Evolutionary conservation across 2,329 filamentous ascomycete species (phyloP), one percentile per base, ranked within the genome.

Genomic region (Fusarium piperis): DNA sequence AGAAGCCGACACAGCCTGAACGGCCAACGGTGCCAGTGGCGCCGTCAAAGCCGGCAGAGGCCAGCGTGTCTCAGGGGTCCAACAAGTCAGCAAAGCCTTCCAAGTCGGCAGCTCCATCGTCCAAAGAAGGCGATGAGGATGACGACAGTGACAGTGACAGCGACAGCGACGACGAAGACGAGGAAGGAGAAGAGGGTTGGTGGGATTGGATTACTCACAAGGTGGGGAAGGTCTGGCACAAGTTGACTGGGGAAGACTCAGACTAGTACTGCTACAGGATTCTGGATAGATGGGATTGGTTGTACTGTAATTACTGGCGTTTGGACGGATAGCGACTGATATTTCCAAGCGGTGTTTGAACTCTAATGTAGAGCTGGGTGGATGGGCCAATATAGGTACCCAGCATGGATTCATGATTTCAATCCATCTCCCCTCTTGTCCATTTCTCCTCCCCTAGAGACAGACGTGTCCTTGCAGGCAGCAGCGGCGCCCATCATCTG

Each of bases 161-260:
- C 3, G 62, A 72, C 2, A 62, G 65, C 6, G 64, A 76, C 6
- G 76, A 77, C 46, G 75, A 79, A 5, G 75, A 76, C 3, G 72
- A 78, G 7, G 71, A 79, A 35, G 71, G 79, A 35, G 76, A 80
- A 16, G 77, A 84, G 66, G 78, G 79, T 6, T 81, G 85, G 35
- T 88, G 86, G 85, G 80, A 85, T 55, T 89, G 87, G 87, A 72
- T 89, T 13, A 84, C 81, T 3, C 84, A 82, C 36, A 84, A 87
- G 67, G 75, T 88, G 13, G 81, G 79, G 33, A 78, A 84, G 35
- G 78, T 83, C 23, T 87, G 85, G 85, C 78, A 81, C 38, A 85
- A 85, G 72, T 79, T 87, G 18, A 81, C 74, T 13, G 79, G 77
- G 13, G 76, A 77, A 8, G 72, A 70, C 33, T 74, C 64, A 38